A percentile compares a stretch with the other conserved stretches of the same genome.
These are phyloP conservation scores for Candida piceae DNA, from an alignment of 805 yeast species.

Conservation along the genomic window DNA sequence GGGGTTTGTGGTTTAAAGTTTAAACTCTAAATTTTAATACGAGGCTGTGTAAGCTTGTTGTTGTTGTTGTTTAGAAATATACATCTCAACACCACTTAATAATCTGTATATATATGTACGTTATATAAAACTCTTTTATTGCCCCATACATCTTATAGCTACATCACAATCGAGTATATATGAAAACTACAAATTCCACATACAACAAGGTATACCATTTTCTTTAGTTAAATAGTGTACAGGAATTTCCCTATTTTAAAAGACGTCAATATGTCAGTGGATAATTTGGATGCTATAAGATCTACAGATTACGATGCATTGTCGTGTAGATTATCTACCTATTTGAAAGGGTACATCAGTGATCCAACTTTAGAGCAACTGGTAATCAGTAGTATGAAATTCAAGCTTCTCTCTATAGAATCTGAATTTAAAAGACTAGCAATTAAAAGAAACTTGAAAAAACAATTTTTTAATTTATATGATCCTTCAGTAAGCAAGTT, in stretches of 20 bases:
- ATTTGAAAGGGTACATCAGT: conserved; percentile 41
- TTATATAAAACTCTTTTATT: too few species aligned
- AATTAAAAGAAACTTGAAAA: conserved; percentile 33
- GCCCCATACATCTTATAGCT: too few species aligned
- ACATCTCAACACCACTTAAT: too few species aligned
- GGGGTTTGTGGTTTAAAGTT: too few species aligned
- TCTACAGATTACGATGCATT: conserved; percentile 66
- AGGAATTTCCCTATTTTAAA: too few species aligned
- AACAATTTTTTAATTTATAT: conserved; percentile 32
- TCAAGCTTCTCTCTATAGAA: conserved; percentile 35
- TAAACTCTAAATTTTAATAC: too few species aligned
- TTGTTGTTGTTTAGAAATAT: too few species aligned
- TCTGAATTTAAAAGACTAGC: conserved; percentile 31
- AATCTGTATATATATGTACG: too few species aligned
- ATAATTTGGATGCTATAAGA: conserved; percentile 12
- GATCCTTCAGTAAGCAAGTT: conserved; percentile 7
- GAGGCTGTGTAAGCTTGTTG: too few species aligned
- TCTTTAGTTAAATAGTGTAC: too few species aligned
- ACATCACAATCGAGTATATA: too few species aligned
- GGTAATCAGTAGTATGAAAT: conserved; percentile 32
- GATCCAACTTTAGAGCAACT: conserved; percentile 34
- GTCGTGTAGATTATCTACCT: conserved; percentile 57
- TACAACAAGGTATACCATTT: neutral
- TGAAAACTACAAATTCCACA: neutral
- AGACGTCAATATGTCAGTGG: neutral